Evolutionary conservation across 1,284 basidiomycete genomes (phyloP), one percentile per base, ranked within the genome.

Genomic region (Anthracocystis walkeri): DNA sequence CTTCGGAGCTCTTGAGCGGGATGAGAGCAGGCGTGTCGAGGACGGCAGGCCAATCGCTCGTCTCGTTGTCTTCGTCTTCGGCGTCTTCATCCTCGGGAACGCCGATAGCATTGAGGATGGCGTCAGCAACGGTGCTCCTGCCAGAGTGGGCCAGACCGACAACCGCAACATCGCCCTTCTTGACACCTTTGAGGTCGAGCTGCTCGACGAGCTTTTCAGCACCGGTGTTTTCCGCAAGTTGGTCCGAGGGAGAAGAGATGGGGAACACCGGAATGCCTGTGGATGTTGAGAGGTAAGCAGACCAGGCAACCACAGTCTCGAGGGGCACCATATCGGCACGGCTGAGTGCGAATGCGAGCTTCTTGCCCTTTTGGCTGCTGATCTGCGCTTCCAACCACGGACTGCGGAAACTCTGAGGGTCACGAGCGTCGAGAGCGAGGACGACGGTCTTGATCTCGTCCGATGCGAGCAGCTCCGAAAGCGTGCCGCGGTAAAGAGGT

Each of bases 321-420:
- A 74, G 61, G 0, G 82, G 82, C 0, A 83, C 82, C 48, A 81
- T 73, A 55, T 83, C 82, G 38, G 79, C 74, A 45, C 78, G 66
- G 40, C 74, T 64, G 44, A 82, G 63, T 10, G 69, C 81, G 5
- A 77, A 57, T 20, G 65, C 71, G 20, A 80, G 48, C 58, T 59
- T 57, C 57, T 74, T 77, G 54, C 55, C 50, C 58, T 71, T 70
- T 27, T 53, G 54, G 8, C 29, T 44, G 38, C 31, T 27, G n/a
- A 74, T 42, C 50, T 63, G 31, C 44, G 58, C n/a, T 66, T 82
- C 80, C 49, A 83, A 63, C 74, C 75, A 74, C 10, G 74, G 62
- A 40, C 71, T 75, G 12, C 77, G 72, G 73, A 81, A 83, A 31
- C 69, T 72, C 48, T 71, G 59, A 2, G 82, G 81, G 48, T 82